Evolutionary conservation across 192 early-diverging fungal species (phyloP).

Genomic region (Oehlia diaphana): DNA sequence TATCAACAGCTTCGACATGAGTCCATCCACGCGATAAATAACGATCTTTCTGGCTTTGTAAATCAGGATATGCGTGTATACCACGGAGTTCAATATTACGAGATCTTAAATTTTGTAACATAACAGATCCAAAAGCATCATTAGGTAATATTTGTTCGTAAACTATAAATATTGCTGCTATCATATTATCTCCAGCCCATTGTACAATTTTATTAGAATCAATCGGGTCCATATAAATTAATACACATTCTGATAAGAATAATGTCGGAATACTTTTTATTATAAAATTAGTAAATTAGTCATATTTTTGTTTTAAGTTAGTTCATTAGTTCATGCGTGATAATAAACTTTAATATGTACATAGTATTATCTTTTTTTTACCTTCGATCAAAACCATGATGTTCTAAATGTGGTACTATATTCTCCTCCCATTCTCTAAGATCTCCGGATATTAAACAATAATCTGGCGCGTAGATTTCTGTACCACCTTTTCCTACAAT

Average conservation of each 20-base stretch:
- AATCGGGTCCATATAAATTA: conserved; percentile 80
- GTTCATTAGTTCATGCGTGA: background rate
- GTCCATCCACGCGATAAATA: conserved; percentile 66
- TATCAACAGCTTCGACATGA: conserved; percentile 55
- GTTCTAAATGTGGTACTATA: conserved; percentile 60
- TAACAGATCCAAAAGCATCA: conserved; percentile 89
- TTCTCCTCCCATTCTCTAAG: conserved; percentile 63
- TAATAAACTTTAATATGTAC: background rate
- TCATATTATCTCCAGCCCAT: conserved; percentile 61
- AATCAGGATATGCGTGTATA: conserved; percentile 67
- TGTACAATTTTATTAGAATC: conserved; percentile 68
- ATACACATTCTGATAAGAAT: conserved; percentile 91
- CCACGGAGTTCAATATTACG: conserved; percentile 79
- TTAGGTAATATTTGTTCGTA: conserved; percentile 93
- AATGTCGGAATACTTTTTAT: conserved; percentile 74
- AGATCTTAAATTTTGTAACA: conserved; percentile 84
- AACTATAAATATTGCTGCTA: conserved; percentile 61
- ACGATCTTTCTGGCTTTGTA: conserved; percentile 70
- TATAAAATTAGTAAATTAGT: no score
- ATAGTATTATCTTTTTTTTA: conserved; percentile 24
- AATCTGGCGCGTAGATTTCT: conserved; percentile 68
- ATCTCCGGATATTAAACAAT: conserved; percentile 79
- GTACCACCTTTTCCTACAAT: conserved; percentile 62
- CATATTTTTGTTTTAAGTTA: no score
- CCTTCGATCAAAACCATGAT: conserved; percentile 58